Evolutionary conservation across 129 eudicot species (phyloP).

Genomic region (Pseudognaphalium luteoalbum): DNA sequence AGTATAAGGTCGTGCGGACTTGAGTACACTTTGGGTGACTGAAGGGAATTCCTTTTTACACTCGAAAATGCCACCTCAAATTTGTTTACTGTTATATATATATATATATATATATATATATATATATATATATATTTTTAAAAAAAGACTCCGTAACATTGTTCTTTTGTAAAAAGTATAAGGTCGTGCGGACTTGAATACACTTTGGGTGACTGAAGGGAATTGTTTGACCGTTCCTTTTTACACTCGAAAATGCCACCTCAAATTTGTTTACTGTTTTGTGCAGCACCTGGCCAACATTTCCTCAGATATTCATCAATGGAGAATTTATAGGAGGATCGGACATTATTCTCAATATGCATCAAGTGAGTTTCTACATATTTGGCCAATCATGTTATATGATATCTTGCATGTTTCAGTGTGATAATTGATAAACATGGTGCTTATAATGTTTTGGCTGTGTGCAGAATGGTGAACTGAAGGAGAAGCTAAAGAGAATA

Average conservation of each 20-base stretch:
- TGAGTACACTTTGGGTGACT: neutral
- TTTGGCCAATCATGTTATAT: neutral
- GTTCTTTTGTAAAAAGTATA: no score
- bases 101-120: no score
- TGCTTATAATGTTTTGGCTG: neutral
- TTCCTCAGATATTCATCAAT: conserved; percentile 92
- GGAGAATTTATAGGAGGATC: conserved; percentile 99
- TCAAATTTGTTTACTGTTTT: neutral
- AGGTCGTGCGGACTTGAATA: neutral
- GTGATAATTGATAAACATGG: no score
- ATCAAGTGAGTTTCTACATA: conserved; percentile 50
- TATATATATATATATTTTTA: no score
- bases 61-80: neutral
- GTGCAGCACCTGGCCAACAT: conserved; percentile 96
- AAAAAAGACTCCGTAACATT: neutral
- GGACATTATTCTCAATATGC: conserved; percentile 90
- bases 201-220: neutral
- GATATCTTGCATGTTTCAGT: neutral
- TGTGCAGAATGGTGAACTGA: conserved; percentile 77
- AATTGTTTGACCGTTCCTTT: neutral
- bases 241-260: neutral
- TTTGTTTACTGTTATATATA: neutral
- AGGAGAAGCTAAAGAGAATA: conserved; percentile 59
- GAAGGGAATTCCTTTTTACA: neutral
- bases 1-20: neutral